Conservation (phyloP, 352 stramenopile species). For the Pythium sukuiense region DNA sequence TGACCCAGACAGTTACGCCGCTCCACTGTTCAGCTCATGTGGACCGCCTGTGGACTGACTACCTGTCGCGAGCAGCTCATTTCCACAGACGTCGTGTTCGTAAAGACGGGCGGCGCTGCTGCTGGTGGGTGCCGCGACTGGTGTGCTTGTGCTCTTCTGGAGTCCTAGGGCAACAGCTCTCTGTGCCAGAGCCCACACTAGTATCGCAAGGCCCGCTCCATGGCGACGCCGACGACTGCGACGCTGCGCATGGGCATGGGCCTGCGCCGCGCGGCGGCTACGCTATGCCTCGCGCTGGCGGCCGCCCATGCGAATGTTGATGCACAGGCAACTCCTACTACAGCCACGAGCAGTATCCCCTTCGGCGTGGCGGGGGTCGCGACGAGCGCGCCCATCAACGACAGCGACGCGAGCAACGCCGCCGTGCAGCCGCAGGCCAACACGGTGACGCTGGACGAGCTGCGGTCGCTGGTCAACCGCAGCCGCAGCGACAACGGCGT, state of each 20-base stretch:
- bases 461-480: conserved; percentile 2
- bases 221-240: background rate
- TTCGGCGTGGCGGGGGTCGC: background rate
- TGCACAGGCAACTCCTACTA: background rate
- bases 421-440: conserved; percentile 8
- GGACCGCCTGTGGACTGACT: background rate
- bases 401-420: background rate
- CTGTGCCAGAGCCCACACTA: background rate
- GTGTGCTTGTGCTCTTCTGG: background rate
- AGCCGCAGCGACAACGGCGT: background rate
- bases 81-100: conserved; percentile 2
- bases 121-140: background rate
- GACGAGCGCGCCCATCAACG: background rate
- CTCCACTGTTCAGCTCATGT: background rate
- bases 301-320: background rate
- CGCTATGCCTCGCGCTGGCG: background rate
- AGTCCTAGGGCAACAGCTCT: background rate
- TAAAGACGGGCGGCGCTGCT: conserved; percentile 2
- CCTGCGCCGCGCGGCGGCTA: background rate
- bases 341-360: background rate
- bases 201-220: background rate
- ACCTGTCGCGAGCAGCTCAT: background rate
- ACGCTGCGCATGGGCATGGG: background rate
- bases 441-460: background rate
- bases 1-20: background rate